phyloP scores from a whole-genome alignment of 805 yeast species.

The Lachancea cidri region DNA sequence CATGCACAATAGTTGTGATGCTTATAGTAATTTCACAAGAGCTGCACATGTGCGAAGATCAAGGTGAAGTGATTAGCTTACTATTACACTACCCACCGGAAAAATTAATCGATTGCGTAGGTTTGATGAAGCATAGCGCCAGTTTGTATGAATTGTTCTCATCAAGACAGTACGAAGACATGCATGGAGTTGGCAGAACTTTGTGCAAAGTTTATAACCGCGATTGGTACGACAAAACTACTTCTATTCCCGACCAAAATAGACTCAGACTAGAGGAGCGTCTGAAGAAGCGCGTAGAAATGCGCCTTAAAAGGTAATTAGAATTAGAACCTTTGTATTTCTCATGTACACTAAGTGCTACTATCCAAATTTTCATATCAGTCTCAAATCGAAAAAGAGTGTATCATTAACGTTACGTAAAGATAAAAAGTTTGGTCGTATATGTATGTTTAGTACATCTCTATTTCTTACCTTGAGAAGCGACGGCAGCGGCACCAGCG shows the following conservation, averaged over 20 bases:
- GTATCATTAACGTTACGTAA: slow-evolving; percentile 10
- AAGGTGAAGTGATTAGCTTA: slow-evolving; percentile 27
- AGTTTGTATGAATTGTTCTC: slow-evolving; percentile 25
- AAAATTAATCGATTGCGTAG: slow-evolving; percentile 17
- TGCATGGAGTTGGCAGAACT: slow-evolving; percentile 20
- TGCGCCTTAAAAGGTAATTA: slow-evolving; percentile 11
- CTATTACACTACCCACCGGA: slow-evolving; percentile 21
- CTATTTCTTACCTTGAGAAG: slow-evolving; percentile 77
- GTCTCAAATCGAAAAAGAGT: slow-evolving; percentile 2
- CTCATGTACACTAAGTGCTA: too few species aligned
- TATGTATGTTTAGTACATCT: neutral
- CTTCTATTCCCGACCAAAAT: slow-evolving; percentile 6
- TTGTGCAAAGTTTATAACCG: slow-evolving; percentile 16
- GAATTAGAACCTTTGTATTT: too few species aligned
- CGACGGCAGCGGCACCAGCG: slow-evolving; percentile 99
- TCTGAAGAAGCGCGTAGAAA: slow-evolving; percentile 22
- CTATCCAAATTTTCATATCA: neutral
- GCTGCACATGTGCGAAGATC: slow-evolving; percentile 18
- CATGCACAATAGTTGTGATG: slow-evolving; percentile 22
- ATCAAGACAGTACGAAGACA: slow-evolving; percentile 16
- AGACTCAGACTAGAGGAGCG: slow-evolving; percentile 24
- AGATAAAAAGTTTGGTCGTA: neutral
- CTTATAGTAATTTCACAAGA: slow-evolving; percentile 18
- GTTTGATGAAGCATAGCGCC: slow-evolving; percentile 25
- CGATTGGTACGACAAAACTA: slow-evolving; percentile 10